phyloP scores from a whole-genome alignment of 345 rosid genomes.

The Erodium maritimum region DNA sequence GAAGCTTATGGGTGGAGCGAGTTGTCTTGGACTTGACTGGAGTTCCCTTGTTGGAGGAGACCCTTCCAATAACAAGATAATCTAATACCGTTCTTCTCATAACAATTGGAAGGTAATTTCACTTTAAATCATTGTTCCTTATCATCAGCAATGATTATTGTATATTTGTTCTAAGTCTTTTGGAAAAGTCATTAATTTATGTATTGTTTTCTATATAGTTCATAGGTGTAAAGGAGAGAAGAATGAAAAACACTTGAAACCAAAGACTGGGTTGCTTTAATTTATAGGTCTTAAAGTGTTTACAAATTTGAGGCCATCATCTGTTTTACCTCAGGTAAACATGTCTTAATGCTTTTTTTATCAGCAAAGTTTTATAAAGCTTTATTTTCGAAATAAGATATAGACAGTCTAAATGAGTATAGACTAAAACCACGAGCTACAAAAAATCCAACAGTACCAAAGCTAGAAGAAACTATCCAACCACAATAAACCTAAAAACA shows the following conservation, averaged over 20 bases:
- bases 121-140: not conserved
- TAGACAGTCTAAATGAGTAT: too few relatives aligned
- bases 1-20: too few relatives aligned
- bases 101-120: conserved; percentile 78
- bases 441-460: too few relatives aligned
- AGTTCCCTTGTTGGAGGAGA: conserved; percentile 80
- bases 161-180: not conserved
- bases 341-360: too few relatives aligned
- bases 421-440: too few relatives aligned
- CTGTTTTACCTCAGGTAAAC: conserved; percentile 71
- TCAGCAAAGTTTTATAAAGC: too few relatives aligned
- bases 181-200: not conserved
- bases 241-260: conserved; percentile 70
- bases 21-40: conserved; percentile 84
- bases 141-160: not conserved
- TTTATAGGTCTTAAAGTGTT: conserved; percentile 74
- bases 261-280: conserved; percentile 85
- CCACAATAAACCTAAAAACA: too few relatives aligned
- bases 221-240: conserved; percentile 95
- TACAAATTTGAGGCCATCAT: conserved; percentile 87
- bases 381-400: too few relatives aligned
- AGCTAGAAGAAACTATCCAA: too few relatives aligned
- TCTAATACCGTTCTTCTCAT: conserved; percentile 85
- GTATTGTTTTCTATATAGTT: conserved; percentile 1
- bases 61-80: conserved; percentile 54